These are phyloP conservation scores for Rhodotorula kratochvilovae DNA, from an alignment of 768 basidiomycete genomes.

Conservation along the genomic window DNA sequence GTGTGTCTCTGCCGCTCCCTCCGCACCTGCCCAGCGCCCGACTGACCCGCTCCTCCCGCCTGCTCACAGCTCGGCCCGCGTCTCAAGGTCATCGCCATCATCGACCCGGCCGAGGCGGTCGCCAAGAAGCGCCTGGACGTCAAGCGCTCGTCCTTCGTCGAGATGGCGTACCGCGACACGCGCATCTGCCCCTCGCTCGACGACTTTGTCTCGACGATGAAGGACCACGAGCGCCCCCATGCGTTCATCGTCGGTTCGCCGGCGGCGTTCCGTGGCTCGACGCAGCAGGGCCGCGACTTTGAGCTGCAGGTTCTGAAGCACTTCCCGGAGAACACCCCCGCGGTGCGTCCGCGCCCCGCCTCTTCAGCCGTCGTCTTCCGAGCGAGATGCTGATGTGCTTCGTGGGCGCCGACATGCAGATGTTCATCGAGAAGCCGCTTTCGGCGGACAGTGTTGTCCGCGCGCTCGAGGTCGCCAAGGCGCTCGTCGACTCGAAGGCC, in stretches of 20 bases:
- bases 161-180: slow-evolving; percentile 86
- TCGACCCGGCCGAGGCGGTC: slow-evolving; percentile 83
- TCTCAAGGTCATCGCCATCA: slow-evolving; percentile 88
- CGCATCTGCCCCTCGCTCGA: slow-evolving; percentile 61
- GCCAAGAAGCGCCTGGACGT: slow-evolving; percentile 73
- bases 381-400: too few relatives aligned
- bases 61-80: slow-evolving; percentile 75
- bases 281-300: slow-evolving; percentile 38
- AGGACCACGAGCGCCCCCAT: slow-evolving; percentile 33
- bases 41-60: background rate
- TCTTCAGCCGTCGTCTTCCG: too few relatives aligned
- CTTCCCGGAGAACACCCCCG: slow-evolving; percentile 52
- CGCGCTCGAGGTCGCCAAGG: slow-evolving; percentile 27
- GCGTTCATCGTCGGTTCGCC: slow-evolving; percentile 43
- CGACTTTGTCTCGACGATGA: slow-evolving; percentile 39
- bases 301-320: slow-evolving; percentile 46
- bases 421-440: slow-evolving; percentile 45
- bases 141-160: slow-evolving; percentile 89
- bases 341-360: slow-evolving; percentile 13
- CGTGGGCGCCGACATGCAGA: too few relatives aligned
- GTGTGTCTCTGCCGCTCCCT: background rate
- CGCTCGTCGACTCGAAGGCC: slow-evolving; percentile 35
- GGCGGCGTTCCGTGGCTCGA: slow-evolving; percentile 42
- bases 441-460: slow-evolving; percentile 38
- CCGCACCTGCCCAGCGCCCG: background rate